Evolutionary conservation across 2,329 filamentous ascomycete species (phyloP), one percentile per base, ranked within the genome.

Genomic region (Ophiostoma tasmaniense): DNA sequence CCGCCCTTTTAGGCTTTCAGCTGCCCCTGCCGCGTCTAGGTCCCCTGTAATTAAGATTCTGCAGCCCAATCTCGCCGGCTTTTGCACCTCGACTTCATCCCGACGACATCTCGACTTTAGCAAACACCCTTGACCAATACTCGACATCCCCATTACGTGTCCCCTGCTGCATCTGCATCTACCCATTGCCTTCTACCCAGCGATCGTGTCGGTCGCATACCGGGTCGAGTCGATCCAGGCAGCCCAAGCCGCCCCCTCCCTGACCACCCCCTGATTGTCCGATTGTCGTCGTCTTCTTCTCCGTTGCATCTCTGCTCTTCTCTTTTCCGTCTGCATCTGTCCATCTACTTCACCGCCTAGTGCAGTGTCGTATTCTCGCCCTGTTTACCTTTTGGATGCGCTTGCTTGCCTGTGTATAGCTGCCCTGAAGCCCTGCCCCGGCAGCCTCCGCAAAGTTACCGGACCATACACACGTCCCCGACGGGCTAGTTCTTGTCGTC

Each of bases 401-500:
- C 11, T 25, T 20, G 45, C 62, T 25, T 33, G 61, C 45, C 22
- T 33, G 39, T 35, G 59, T 61, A 61, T 30, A 30, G 25, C 55
- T 30, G 55, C 25, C 55, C 55, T 61, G 55, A 55, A 55, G 50
- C 22, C 5, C 42, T 45, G 42, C 42, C 42, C 8, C 20, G 5
- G 42, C 50, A n/a, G 13, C 14, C 65, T 42, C 67, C 67, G 59
- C 67, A 50, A 59, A 67, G 42, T 30, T 65, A 64, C 52, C 28
- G 59, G 22, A 64, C 50, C 30, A 37, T 50, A 45, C 67, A 59
- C 50, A 28, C 33, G 10, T 14, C 37, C 45, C 10, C 25, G 20
- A 69, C n/a, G 25, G 39, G 22, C 37, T 17, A 30, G 66, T 55
- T 66, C 30, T 59, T 66, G 66, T 59, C 35, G 39, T 55, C 50